phyloP scores from a whole-genome alignment of 2,329 filamentous ascomycete genomes.

The Cercospora beticola region DNA sequence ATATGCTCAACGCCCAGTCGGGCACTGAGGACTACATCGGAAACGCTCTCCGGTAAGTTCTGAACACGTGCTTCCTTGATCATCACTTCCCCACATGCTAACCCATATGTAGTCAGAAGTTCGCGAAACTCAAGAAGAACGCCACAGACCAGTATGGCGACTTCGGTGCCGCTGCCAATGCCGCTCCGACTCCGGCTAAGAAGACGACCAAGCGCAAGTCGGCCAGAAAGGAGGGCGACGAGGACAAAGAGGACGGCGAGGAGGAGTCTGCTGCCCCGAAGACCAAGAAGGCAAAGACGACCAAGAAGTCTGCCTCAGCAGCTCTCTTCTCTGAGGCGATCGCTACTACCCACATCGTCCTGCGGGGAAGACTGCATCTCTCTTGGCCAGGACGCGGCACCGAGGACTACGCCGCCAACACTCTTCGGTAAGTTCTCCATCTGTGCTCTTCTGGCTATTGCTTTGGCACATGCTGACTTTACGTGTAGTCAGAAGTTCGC shows the following conservation, averaged over 20 bases:
- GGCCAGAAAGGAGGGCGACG: background rate
- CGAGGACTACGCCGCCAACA: too few relatives aligned
- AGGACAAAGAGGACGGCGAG: background rate
- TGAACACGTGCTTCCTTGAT: background rate
- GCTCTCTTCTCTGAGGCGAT: too few relatives aligned
- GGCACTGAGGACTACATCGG: slow-evolving; percentile 21
- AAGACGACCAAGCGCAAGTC: background rate
- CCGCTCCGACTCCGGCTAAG: background rate
- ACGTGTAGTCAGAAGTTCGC: slow-evolving; percentile 26
- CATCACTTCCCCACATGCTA: background rate
- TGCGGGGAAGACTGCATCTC: too few relatives aligned
- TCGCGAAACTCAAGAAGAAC: background rate
- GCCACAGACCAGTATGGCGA: background rate
- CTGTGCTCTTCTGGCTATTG: too few relatives aligned
- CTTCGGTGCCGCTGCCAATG: background rate
- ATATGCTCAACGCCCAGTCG: slow-evolving; percentile 13
- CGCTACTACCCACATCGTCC: too few relatives aligned
- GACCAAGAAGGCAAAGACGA: too few relatives aligned
- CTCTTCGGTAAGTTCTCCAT: too few relatives aligned
- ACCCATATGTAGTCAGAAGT: background rate
- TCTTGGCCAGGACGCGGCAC: too few relatives aligned
- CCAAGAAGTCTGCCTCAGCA: too few relatives aligned
- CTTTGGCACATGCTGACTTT: too few relatives aligned
- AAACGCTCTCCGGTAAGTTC: slow-evolving; percentile 22
- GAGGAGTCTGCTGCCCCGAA: background rate